Percentiles rank a stretch among this genome's conserved stretches.
Evolutionary conservation across 805 yeast genomes (phyloP).

Genomic region (Saturnispora sanitii): DNA sequence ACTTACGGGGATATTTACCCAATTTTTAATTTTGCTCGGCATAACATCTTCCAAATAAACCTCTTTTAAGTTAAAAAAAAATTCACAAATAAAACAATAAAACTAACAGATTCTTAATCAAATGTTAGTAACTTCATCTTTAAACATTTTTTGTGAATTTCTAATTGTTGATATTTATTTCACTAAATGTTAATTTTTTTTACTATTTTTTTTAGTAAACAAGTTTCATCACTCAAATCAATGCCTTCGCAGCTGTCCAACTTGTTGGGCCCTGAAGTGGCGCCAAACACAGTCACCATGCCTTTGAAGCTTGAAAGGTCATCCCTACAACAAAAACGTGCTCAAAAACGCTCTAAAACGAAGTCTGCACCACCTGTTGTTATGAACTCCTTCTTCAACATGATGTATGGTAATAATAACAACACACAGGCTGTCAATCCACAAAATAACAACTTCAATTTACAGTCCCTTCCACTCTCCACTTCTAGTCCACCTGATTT

Average conservation of each 20-base stretch:
- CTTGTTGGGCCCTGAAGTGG: slow-evolving; percentile 3
- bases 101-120: no score
- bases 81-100: background rate
- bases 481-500: slow-evolving; percentile 44
- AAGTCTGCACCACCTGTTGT: slow-evolving; percentile 10
- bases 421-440: background rate
- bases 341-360: slow-evolving; percentile 14
- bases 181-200: background rate
- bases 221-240: background rate
- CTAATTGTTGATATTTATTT: no score
- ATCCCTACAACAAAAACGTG: slow-evolving; percentile 22
- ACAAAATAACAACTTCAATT: slow-evolving; percentile 8
- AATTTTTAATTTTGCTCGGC: background rate
- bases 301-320: slow-evolving; percentile 9
- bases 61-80: background rate
- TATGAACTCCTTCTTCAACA: slow-evolving; percentile 1
- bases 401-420: slow-evolving; percentile 5
- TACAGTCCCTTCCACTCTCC: slow-evolving; percentile 40
- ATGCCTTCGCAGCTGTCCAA: slow-evolving; percentile 8
- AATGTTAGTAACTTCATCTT: no score
- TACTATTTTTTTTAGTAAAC: background rate
- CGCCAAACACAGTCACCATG: background rate
- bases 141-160: no score
- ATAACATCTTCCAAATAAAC: slow-evolving; percentile 8
- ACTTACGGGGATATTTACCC: background rate